These are phyloP conservation scores for Dictyostelium purpureum DNA, from an alignment of 78 protist genomes.

Conservation along the genomic window DNA sequence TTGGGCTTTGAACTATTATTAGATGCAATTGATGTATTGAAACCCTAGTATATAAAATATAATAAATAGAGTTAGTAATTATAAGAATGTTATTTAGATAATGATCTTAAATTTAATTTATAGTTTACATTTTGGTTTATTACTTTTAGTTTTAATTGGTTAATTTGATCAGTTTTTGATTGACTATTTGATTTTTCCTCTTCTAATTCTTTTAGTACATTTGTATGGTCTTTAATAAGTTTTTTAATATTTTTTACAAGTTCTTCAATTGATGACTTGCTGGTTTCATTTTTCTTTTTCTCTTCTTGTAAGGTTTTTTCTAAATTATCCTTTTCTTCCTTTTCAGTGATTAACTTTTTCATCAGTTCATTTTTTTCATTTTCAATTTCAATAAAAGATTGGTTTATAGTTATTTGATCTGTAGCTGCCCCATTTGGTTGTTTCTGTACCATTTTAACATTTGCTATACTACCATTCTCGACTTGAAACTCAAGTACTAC, in stretches of 20 bases:
- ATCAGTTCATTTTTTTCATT: constrained; percentile 38
- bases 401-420: background rate
- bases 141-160: constrained; percentile 21
- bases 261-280: constrained; percentile 37
- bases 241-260: constrained; percentile 48
- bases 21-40: too few species aligned
- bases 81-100: background rate
- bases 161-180: constrained; percentile 18
- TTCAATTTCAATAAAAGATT: constrained; percentile 15
- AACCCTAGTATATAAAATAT: too few species aligned
- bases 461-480: constrained; percentile 28
- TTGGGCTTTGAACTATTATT: background rate
- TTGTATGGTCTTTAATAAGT: constrained; percentile 48
- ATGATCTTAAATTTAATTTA: background rate
- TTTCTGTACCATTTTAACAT: constrained; percentile 19
- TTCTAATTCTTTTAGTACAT: constrained; percentile 39
- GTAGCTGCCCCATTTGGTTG: background rate
- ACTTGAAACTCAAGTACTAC: constrained; percentile 39
- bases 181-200: constrained; percentile 36
- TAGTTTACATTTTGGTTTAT: constrained; percentile 20
- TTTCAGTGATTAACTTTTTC: constrained; percentile 32
- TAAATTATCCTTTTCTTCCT: constrained; percentile 12
- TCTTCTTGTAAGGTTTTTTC: constrained; percentile 12
- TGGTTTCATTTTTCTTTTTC: constrained; percentile 18
- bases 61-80: too few species aligned